phyloP scores from a whole-genome alignment of 2,329 filamentous ascomycete genomes.

The Rasamsonia emersonii region DNA sequence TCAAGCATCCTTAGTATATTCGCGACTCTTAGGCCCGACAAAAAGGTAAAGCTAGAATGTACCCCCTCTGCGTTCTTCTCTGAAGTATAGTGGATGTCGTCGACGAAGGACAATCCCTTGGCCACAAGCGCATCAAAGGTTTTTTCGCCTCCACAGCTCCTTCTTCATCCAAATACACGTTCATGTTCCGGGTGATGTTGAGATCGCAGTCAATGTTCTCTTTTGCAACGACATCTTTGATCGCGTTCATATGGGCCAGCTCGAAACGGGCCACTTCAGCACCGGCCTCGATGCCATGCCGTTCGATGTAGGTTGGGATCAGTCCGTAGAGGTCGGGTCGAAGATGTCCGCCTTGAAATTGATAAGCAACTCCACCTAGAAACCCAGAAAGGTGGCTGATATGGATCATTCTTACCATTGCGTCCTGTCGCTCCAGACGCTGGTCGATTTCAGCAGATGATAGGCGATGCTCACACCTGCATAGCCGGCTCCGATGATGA shows the following conservation, averaged over 20 bases:
- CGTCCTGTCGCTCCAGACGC: constrained; percentile 36
- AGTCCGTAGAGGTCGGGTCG: constrained; percentile 36
- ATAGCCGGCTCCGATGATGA: constrained; percentile 42
- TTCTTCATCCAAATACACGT: constrained; percentile 31
- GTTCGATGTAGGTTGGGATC: constrained; percentile 28
- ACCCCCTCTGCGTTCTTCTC: constrained; percentile 23
- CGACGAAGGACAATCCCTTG: constrained; percentile 18
- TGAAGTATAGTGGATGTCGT: constrained; percentile 21
- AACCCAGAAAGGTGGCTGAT: background rate
- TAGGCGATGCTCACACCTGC: constrained; percentile 38
- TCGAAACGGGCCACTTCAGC: constrained; percentile 36
- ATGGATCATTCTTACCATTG: constrained; percentile 24
- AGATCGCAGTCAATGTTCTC: constrained; percentile 41
- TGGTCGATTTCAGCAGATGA: constrained; percentile 27
- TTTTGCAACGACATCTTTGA: constrained; percentile 33
- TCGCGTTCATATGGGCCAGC: constrained; percentile 30
- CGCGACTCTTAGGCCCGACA: background rate
- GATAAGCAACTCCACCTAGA: background rate
- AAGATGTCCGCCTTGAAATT: constrained; percentile 28
- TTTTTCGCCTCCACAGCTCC: constrained; percentile 19
- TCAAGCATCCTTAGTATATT: background rate
- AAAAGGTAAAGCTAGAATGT: constrained; percentile 4
- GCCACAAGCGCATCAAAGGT: constrained; percentile 24
- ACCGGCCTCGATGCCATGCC: constrained; percentile 28
- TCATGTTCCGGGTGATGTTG: constrained; percentile 32